phyloP scores from a whole-genome alignment of 2,329 filamentous ascomycete species.

The Orbilia javanica region DNA sequence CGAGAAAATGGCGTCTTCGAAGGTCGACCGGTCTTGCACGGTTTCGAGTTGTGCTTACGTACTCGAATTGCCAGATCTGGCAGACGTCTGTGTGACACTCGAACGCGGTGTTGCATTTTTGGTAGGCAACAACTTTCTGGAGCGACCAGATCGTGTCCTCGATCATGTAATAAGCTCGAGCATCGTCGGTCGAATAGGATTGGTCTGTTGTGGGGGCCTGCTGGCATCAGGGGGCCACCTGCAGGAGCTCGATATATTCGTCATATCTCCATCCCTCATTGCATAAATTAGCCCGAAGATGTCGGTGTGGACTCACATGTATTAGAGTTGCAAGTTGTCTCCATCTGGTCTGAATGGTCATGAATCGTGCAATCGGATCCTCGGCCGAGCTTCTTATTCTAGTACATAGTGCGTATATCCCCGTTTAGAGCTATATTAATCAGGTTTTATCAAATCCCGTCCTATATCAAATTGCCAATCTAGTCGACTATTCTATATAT shows the following conservation, averaged over 20 bases:
- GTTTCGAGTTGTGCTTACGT: constrained; percentile 13
- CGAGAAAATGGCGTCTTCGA: constrained; percentile 18
- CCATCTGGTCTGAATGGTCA: not conserved
- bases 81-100: constrained; percentile 6
- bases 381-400: constrained; percentile 1
- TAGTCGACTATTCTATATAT: too few species aligned
- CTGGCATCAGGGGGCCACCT: not conserved
- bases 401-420: too few species aligned
- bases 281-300: not conserved
- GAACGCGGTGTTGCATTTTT: constrained; percentile 17
- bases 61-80: constrained; percentile 17
- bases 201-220: constrained; percentile 9
- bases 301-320: not conserved
- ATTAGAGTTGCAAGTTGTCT: not conserved
- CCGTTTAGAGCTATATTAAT: too few species aligned
- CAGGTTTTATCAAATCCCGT: not conserved
- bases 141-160: not conserved
- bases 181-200: constrained; percentile 4
- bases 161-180: not conserved
- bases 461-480: not conserved
- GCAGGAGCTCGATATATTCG: constrained; percentile 24
- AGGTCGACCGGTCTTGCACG: not conserved
- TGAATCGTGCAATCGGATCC: not conserved
- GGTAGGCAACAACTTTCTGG: constrained; percentile 2
- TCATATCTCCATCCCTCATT: not conserved